Percentiles rank a stretch among this genome's conserved stretches.
Evolutionary conservation across 2,329 filamentous ascomycete genomes (phyloP).

Genomic region (Teratosphaeria epicoccoides): DNA sequence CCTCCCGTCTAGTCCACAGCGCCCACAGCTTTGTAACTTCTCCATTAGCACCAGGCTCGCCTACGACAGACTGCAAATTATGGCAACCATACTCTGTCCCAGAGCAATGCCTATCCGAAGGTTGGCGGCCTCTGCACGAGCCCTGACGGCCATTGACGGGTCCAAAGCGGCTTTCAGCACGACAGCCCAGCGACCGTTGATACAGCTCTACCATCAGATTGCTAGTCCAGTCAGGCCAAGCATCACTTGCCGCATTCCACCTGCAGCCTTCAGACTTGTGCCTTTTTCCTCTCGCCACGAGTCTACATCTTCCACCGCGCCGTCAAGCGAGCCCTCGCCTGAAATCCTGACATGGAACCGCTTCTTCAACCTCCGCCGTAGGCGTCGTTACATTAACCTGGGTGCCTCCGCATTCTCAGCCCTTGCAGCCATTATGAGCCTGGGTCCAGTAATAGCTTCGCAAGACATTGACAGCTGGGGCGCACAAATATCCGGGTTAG

Average conservation of each 20-base stretch:
- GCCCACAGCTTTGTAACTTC: background rate
- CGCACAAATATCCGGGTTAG: slow-evolving; percentile 66
- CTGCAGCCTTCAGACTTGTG: background rate
- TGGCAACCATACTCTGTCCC: slow-evolving; percentile 5
- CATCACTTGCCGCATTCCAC: slow-evolving; percentile 4
- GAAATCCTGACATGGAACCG: slow-evolving; percentile 60
- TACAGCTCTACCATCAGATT: slow-evolving; percentile 1
- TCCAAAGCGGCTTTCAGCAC: slow-evolving; percentile 5
- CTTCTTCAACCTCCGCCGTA: slow-evolving; percentile 83
- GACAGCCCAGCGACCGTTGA: background rate
- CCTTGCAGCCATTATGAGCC: slow-evolving; percentile 49
- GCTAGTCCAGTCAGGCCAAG: background rate
- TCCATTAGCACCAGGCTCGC: background rate
- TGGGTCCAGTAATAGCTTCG: slow-evolving; percentile 56
- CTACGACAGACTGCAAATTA: background rate
- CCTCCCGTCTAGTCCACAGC: background rate
- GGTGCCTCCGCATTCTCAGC: slow-evolving; percentile 61
- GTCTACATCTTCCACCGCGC: background rate
- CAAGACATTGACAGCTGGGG: slow-evolving; percentile 57
- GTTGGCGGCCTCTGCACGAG: background rate
- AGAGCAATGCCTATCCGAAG: slow-evolving; percentile 1
- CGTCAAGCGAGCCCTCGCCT: background rate
- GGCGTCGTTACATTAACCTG: slow-evolving; percentile 73
- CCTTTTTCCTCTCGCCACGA: background rate
- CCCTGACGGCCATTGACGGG: background rate